Evolutionary conservation across 306 rosid species (phyloP), one percentile per base, ranked within the genome.

Genomic region (Castanopsis chinensis): DNA sequence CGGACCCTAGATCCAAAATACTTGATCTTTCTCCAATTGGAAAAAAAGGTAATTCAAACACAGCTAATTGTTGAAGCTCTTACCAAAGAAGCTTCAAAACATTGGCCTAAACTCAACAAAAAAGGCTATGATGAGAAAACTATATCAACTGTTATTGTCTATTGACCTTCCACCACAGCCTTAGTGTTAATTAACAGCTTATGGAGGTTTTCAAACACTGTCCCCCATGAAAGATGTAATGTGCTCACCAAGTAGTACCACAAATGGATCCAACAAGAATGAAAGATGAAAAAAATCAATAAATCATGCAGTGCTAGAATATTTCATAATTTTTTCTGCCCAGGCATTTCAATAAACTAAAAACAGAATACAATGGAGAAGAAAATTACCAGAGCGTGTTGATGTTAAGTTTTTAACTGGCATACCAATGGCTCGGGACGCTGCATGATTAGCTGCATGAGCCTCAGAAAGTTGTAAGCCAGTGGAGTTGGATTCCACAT

Each of bases 371-470:
- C 43, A 61, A 79, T 49, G 71, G 20, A 64, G 56, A 49, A 81
- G 80, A 84, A 23, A 69, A 81, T 78, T 80, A 90, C 98, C 98
- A 71, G 84, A 75, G 67, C 90, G 86, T 13, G 67, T 12, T 45
- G 92, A 86, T 85, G 86, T 77, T 83, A 82, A 64, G 84, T 81
- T 91, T 68, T 86, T 88, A 76, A 87, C 88, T 53, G 90, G 98
- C 89, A 81, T 87, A 80, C 86, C 84, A 58, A 94, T 93, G 74
- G 97, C 97, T 75, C 88, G 30, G 15, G 92, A 92, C 88, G 91
- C 84, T n/a, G 99, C 92, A 72, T 90, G 92, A 61, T 90, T 91
- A 72, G 99, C 87, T 69, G 97, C 99, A n/a, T n/a, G 92, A 76
- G 86, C 94, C 64, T 93, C 97, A 33, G 93, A 83, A 78, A 82